Conservation (phyloP, 139 green algal species). For the Volvox reticuliferus region DNA sequence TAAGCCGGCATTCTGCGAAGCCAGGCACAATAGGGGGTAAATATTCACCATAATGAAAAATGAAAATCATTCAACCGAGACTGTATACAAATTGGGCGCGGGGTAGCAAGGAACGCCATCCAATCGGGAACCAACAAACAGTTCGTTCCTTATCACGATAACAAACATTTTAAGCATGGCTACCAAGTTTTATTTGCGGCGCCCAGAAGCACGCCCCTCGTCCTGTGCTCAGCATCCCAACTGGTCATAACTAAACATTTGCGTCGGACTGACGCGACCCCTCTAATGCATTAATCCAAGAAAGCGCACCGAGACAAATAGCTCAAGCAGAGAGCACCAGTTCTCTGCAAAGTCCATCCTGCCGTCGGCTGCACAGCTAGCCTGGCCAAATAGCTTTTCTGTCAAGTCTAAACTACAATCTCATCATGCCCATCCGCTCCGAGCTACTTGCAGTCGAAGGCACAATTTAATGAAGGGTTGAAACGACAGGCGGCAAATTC, state of each 20-base stretch:
- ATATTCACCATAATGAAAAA: neutral
- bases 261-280: no score
- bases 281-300: neutral
- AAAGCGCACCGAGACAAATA: conserved; percentile 48
- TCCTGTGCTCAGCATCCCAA: no score
- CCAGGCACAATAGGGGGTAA: neutral
- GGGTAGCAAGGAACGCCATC: no score
- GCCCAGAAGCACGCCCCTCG: no score
- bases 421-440: neutral
- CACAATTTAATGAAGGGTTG: neutral
- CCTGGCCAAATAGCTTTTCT: neutral
- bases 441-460: neutral
- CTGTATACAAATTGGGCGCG: no score
- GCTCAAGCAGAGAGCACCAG: conserved; percentile 41
- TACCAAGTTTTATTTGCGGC: no score
- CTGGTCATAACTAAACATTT: no score
- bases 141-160: no score
- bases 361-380: neutral
- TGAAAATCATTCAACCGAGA: no score
- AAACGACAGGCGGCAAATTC: neutral
- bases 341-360: conserved; percentile 49
- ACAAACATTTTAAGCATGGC: no score
- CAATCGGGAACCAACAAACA: no score
- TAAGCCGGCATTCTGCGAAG: conserved; percentile 43
- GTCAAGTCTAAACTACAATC: neutral